Evolutionary conservation across 495 filamentous ascomycete genomes (phyloP).

Genomic region (Aspergillus ellipticus): DNA sequence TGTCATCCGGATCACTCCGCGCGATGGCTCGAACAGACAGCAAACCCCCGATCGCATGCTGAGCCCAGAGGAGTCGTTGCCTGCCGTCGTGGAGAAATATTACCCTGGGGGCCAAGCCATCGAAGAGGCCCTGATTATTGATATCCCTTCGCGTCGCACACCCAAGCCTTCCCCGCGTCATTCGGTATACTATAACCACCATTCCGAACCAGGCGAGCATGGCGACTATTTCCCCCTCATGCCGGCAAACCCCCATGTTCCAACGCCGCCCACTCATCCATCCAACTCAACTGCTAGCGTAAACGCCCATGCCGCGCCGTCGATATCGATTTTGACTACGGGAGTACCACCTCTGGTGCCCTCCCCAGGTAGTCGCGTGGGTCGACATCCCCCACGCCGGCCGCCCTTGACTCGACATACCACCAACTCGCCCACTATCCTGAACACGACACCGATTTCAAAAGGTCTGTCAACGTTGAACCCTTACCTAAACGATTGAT

Average conservation of each 20-base stretch:
- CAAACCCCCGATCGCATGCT: constrained; percentile 60
- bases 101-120: constrained; percentile 86
- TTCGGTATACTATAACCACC: constrained; percentile 49
- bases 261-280: constrained; percentile 39
- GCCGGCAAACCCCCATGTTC: constrained; percentile 47
- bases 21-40: constrained; percentile 46
- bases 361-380: constrained; percentile 67
- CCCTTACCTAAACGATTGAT: not conserved
- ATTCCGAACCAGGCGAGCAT: constrained; percentile 66
- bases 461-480: constrained; percentile 33
- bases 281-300: constrained; percentile 29
- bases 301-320: constrained; percentile 31
- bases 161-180: constrained; percentile 75
- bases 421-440: constrained; percentile 76
- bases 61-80: constrained; percentile 83
- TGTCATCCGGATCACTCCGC: constrained; percentile 58
- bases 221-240: constrained; percentile 91
- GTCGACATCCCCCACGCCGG: constrained; percentile 38
- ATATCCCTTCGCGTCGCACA: constrained; percentile 76
- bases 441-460: constrained; percentile 31
- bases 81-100: constrained; percentile 73
- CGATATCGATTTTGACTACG: constrained; percentile 76
- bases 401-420: constrained; percentile 59
- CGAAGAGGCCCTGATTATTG: constrained; percentile 88
- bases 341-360: constrained; percentile 78